Percentiles rank a stretch among this genome's conserved stretches.
phyloP scores from a whole-genome alignment of 768 basidiomycete genomes.

The Leccinellum rugosiceps region DNA sequence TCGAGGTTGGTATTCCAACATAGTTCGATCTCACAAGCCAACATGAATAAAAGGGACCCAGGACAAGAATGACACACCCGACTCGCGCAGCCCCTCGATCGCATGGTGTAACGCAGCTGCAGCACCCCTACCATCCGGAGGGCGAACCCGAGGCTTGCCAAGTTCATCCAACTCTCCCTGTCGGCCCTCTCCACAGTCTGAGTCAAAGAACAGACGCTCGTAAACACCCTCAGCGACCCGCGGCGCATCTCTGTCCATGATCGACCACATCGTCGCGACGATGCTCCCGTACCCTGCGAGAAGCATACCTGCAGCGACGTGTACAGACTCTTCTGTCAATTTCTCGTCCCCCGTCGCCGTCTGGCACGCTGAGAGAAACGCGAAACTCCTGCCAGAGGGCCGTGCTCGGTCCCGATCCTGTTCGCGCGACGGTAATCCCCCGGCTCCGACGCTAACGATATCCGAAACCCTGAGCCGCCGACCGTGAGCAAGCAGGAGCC shows the following conservation, averaged over 20 bases:
- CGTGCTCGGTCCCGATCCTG: not conserved
- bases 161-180: not conserved
- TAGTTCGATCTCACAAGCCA: not conserved
- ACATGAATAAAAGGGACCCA: not conserved
- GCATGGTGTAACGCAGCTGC: not conserved
- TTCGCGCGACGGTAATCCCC: not conserved
- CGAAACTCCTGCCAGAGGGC: slow-evolving; percentile 26
- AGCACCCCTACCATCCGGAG: not conserved
- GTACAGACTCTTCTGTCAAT: not conserved
- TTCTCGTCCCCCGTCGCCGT: not conserved
- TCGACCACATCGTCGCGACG: not conserved
- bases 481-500: slow-evolving; percentile 9
- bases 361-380: slow-evolving; percentile 8
- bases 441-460: not conserved
- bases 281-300: not conserved
- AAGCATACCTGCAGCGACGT: not conserved
- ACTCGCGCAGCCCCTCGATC: not conserved
- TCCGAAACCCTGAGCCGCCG: not conserved
- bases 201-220: not conserved
- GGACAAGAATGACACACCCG: not conserved
- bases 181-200: not conserved
- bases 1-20: no score
- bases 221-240: not conserved
- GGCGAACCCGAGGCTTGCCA: not conserved
- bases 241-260: slow-evolving; percentile 1